phyloP scores from a whole-genome alignment of 305 asterid species.

The Fraxinus sp. region DNA sequence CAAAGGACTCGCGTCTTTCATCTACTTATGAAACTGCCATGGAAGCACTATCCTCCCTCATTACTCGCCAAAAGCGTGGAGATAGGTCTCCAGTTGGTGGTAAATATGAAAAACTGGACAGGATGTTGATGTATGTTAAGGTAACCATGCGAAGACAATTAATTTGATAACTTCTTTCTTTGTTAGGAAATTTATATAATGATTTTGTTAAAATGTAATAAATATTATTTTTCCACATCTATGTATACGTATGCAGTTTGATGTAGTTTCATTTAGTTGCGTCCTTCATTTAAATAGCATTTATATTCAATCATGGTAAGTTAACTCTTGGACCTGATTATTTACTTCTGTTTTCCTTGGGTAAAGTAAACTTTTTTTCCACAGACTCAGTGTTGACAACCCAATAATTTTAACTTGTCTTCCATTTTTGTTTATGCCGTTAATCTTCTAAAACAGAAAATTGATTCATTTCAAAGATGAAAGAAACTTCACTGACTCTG shows the following conservation, averaged over 20 bases:
- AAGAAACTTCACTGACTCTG: background rate
- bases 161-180: background rate
- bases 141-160: constrained; percentile 32
- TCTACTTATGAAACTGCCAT: constrained; percentile 71
- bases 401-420: background rate
- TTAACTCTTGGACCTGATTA: background rate
- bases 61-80: constrained; percentile 59
- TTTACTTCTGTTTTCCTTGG: background rate
- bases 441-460: background rate
- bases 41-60: constrained; percentile 92
- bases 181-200: background rate
- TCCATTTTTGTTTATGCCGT: background rate
- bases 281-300: background rate
- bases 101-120: constrained; percentile 51
- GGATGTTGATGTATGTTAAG: constrained; percentile 72
- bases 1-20: constrained; percentile 29
- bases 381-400: background rate
- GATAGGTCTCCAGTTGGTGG: constrained; percentile 31
- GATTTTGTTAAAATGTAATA: background rate
- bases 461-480: background rate
- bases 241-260: background rate
- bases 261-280: background rate
- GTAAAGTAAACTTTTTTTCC: background rate
- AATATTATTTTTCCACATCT: background rate
- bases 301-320: background rate